Evolutionary conservation across 306 rosid species (phyloP), one percentile per base, ranked within the genome.

Genomic region (Lithocarpus polystachyus): DNA sequence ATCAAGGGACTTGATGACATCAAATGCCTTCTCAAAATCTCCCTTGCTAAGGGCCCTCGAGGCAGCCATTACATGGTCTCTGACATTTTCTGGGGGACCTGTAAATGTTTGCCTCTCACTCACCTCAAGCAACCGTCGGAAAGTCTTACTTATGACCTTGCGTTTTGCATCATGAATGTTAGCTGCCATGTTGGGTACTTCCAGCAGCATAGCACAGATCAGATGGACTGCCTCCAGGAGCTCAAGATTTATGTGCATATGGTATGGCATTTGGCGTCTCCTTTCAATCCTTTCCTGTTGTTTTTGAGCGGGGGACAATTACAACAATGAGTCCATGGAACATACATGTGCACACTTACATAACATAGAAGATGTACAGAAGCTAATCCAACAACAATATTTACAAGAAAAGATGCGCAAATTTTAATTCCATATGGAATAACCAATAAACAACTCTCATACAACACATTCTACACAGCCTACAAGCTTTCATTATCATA

Each of bases 171-270:
- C 99, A 62, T 90, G 92, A 82, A 79, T 62, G 80, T 90, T 93
- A 60, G 97, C 93, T 10, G 98, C 99, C 89, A 91, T 87, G 80
- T 93, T 93, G 56, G 99, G 99, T 65, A 96, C 98, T 87, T 96
- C 99, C 57, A 96, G 90, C 82, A 96, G 89, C 98, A 96, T 96
- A 31, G 98, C 97, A 80, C 97, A 87, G 76, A 85, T 90, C 80
- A 96, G 88, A 87, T 96, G 99, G 54, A 96, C 97, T 0, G 96
- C 80, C 82, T 96, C 99, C 81, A 93, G 65, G 70, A 93, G 98
- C 90, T 96, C 99, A 29, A 92, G 98, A 86, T 91, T 96, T 62
- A 96, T 96, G 85, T 96, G 99, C 99, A 96, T 96, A 65, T 96
- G 99, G 81, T 93, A 96, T 40, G 99, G 99, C 99, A 96, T 96